phyloP scores from a whole-genome alignment of 164 flowering plant species.

The Sextonia rubra region DNA sequence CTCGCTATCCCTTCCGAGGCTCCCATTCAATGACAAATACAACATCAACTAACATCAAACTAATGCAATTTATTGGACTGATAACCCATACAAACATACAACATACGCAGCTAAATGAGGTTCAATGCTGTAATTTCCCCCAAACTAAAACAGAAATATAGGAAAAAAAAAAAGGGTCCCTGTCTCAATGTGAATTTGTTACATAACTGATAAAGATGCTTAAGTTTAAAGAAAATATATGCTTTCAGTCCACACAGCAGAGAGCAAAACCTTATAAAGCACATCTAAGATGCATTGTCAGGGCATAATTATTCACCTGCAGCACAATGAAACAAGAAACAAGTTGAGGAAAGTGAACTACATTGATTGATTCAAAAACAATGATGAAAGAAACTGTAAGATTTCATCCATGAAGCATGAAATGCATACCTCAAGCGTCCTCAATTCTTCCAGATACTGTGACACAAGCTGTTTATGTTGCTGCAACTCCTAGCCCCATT shows the following conservation, averaged over 20 bases:
- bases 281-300: conserved; percentile 74
- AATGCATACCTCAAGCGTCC: conserved; percentile 61
- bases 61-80: no score
- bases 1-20: no score
- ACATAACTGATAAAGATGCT: neutral
- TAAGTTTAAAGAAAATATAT: neutral
- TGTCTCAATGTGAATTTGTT: neutral
- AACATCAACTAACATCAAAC: no score
- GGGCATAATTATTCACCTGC: conserved; percentile 80
- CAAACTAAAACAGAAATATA: no score
- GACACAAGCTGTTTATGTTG: conserved; percentile 64
- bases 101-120: no score
- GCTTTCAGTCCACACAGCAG: neutral
- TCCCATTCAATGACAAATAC: no score
- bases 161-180: neutral
- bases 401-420: neutral
- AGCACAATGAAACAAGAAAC: no score
- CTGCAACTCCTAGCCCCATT: conserved; percentile 59
- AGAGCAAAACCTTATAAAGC: conserved; percentile 35
- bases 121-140: no score
- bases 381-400: no score
- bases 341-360: no score
- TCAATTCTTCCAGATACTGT: conserved; percentile 79
- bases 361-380: no score
- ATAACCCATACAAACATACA: no score